phyloP scores from a whole-genome alignment of 805 yeast genomes.

The Ogataea salicorniae region DNA sequence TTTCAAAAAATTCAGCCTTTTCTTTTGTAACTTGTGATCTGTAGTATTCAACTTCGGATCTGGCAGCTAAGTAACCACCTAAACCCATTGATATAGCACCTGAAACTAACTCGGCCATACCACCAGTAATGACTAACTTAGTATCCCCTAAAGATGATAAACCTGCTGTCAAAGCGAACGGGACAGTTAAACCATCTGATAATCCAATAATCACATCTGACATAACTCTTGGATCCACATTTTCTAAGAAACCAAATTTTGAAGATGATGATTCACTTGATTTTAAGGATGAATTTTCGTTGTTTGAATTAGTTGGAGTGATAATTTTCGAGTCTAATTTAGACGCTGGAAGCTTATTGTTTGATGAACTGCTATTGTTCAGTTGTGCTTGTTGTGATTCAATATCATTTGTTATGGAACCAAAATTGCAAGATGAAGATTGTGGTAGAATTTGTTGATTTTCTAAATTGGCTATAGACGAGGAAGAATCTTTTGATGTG shows the following conservation, averaged over 20 bases:
- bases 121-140: constrained; percentile 92
- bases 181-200: constrained; percentile 94
- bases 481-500: not conserved
- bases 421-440: constrained; percentile 5
- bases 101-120: constrained; percentile 92
- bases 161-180: constrained; percentile 98
- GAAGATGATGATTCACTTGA: constrained; percentile 1
- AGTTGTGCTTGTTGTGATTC: constrained; percentile 9
- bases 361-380: not conserved
- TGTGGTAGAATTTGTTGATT: not conserved
- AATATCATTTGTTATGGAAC: constrained; percentile 5
- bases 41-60: constrained; percentile 76
- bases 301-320: not conserved
- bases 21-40: constrained; percentile 66
- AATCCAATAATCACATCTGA: constrained; percentile 90
- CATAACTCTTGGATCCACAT: constrained; percentile 86
- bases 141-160: constrained; percentile 86
- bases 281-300: not conserved
- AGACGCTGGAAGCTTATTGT: not conserved
- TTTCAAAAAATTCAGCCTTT: constrained; percentile 60
- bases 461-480: not conserved
- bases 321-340: constrained; percentile 1
- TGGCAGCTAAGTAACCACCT: constrained; percentile 95
- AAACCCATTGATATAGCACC: constrained; percentile 98
- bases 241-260: constrained; percentile 35